Evolutionary conservation across 495 filamentous ascomycete genomes (phyloP).

Genomic region (Tuber calosporum): DNA sequence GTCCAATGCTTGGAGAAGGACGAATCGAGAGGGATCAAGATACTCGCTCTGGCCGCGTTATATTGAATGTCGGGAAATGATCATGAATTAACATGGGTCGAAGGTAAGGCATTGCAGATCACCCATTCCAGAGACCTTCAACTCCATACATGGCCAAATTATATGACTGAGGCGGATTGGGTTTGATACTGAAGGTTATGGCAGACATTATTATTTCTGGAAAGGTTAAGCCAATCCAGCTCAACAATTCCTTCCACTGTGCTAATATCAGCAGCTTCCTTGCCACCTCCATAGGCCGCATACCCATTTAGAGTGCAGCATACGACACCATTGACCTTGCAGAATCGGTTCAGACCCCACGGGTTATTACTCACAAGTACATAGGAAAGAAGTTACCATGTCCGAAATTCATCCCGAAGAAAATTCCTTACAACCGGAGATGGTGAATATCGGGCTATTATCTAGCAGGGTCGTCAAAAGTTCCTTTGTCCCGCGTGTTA

Average conservation of each 20-base stretch:
- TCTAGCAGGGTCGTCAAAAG: constrained; percentile 11
- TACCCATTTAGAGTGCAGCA: constrained; percentile 11
- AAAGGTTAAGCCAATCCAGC: constrained; percentile 9
- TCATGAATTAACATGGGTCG: neutral
- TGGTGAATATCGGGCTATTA: constrained; percentile 16
- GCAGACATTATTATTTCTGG: constrained; percentile 18
- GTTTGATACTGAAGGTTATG: constrained; percentile 15
- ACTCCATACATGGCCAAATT: neutral
- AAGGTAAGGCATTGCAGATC: constrained; percentile 13
- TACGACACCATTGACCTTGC: constrained; percentile 10
- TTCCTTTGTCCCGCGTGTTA: constrained; percentile 1
- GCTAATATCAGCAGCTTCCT: constrained; percentile 10
- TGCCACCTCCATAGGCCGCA: constrained; percentile 15
- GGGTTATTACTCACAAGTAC: neutral
- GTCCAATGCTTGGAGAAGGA: constrained; percentile 14
- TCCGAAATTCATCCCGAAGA: neutral
- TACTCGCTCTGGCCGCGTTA: constrained; percentile 12
- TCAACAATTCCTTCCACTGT: neutral
- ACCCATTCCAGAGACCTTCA: constrained; percentile 14
- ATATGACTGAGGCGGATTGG: constrained; percentile 9
- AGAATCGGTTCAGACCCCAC: constrained; percentile 6
- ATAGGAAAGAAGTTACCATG: constrained; percentile 14
- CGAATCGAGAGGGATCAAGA: constrained; percentile 14
- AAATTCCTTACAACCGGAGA: constrained; percentile 13
- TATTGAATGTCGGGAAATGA: constrained; percentile 12